Base-by-base conservation (phyloP, 352 stramenopile species). In the Globisporangium perplexum region DNA sequence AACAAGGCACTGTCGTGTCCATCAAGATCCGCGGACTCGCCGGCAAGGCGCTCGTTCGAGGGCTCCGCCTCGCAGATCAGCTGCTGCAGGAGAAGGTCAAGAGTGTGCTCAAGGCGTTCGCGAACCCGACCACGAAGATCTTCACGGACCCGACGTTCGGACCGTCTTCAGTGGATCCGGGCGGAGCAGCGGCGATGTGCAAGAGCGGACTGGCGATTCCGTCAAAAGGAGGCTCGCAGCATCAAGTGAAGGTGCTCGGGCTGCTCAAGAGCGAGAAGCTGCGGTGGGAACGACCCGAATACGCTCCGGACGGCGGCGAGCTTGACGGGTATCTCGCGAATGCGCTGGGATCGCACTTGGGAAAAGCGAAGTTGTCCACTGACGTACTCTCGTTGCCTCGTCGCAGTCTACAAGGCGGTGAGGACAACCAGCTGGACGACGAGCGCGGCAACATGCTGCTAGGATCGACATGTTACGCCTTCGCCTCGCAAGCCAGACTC, bases 101-200 rank as follows among this genome's bases (percentile, higher is more conserved):
- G 36, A 62, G 73, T 43, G 63, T 90, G 24, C 41, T 90, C 35
- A 86, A 86, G 55, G 44, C 63, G 1, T 84, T 55, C 26, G 72
- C 51, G 4, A 67, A 81, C 63, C 55, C 69, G 28, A 43, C 38
- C 0, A 75, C 68, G 11, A 86, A 84, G 47, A 51, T 80, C 1
- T 96, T 94, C 45, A 63, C 59, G 4, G 88, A 96, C 47, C 80
- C 83, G 7, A 90, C 80, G 11, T 96, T 96, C 60, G 88, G 88
- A 4, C 86, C 88, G 15, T 70, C 41, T 2, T 44, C 61, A 2
- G 64, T 49, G 17, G 86, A 96, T 53, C 58, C 65, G 2, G 66
- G 76, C 35, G 88, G 86, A 10, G 74, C 72, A 17, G 45, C 62
- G 20, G 83, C 84, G 5, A 60, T 95, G 11, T 96, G 83, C 56